Evolutionary conservation across 2,329 filamentous ascomycete species (phyloP).

Genomic region (Immersiporthe knoxdaviesiana): DNA sequence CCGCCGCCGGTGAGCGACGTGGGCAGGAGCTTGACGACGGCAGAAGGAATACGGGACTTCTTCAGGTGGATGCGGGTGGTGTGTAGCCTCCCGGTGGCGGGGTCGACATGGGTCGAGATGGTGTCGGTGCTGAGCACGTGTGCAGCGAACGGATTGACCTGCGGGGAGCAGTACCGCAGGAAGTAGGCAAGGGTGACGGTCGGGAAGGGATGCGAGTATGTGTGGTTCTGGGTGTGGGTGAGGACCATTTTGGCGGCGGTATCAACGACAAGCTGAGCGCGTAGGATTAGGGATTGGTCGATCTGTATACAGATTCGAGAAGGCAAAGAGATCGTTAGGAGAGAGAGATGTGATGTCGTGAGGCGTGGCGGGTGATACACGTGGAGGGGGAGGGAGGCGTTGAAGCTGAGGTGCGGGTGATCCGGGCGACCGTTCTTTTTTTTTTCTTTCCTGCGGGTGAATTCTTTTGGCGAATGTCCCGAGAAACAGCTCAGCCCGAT

Average conservation of each 20-base stretch:
- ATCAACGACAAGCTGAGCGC: background rate
- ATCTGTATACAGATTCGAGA: background rate
- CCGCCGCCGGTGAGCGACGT: constrained; percentile 67
- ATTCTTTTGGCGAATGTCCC: constrained; percentile 15
- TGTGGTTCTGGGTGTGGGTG: constrained; percentile 68
- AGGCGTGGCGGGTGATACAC: constrained; percentile 15
- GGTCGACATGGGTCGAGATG: constrained; percentile 74
- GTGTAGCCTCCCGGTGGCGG: constrained; percentile 72
- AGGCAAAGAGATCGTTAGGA: background rate
- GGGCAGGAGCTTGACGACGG: constrained; percentile 76
- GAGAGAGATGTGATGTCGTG: background rate
- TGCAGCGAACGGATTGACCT: constrained; percentile 76
- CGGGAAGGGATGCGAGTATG: constrained; percentile 80
- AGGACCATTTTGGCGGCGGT: constrained; percentile 56
- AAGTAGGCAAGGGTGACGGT: constrained; percentile 89
- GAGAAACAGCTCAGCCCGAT: constrained; percentile 19
- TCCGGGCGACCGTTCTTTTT: background rate
- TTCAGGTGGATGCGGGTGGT: constrained; percentile 83
- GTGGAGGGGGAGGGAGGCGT: constrained; percentile 6
- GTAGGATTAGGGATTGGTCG: background rate
- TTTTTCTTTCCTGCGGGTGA: constrained; percentile 12
- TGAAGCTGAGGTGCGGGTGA: constrained; percentile 5
- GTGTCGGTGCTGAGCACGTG: constrained; percentile 86
- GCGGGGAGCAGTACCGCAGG: constrained; percentile 75
- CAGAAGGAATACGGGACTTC: constrained; percentile 74